Conservation (phyloP, 202 grass and related monocot genomes). For the Schoenoplectus tabernaemontani region DNA sequence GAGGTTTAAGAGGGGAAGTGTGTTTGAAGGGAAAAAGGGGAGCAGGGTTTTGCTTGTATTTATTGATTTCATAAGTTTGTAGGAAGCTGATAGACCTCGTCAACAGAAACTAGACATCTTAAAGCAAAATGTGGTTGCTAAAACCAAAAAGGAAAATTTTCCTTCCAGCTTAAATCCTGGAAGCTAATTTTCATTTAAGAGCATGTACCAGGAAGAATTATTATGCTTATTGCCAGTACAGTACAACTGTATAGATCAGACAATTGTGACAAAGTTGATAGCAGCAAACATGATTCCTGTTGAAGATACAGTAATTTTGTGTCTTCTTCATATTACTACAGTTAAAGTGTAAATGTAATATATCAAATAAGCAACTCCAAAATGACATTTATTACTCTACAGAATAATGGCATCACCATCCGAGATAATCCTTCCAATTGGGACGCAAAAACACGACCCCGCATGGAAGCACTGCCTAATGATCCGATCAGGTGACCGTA, state of each 20-base stretch:
- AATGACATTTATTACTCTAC: not conserved
- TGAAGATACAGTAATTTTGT: not conserved
- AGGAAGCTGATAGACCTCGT: not conserved
- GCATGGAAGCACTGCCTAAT: conserved; percentile 88
- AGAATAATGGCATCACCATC: conserved; percentile 21
- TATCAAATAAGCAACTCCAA: not conserved
- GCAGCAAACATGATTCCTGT: not conserved
- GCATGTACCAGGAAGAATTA: not conserved
- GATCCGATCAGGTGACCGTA: conserved; percentile 56
- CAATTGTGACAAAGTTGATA: not conserved
- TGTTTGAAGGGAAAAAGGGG: not conserved
- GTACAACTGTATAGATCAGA: not conserved
- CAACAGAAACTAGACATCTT: not conserved
- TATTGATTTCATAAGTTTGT: too few species aligned
- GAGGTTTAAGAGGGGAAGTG: not conserved
- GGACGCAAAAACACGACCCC: conserved; percentile 86
- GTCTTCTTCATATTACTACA: not conserved
- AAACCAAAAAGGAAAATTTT: not conserved
- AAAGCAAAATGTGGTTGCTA: not conserved
- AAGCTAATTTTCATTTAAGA: not conserved
- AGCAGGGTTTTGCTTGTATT: too few species aligned
- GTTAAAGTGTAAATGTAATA: not conserved
- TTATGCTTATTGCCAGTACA: not conserved
- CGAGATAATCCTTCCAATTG: conserved; percentile 58
- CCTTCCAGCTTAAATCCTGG: not conserved